Percentiles rank a stretch among this genome's conserved stretches.
phyloP scores from a whole-genome alignment of 352 stramenopile species.

The Phytopythium vexans region DNA sequence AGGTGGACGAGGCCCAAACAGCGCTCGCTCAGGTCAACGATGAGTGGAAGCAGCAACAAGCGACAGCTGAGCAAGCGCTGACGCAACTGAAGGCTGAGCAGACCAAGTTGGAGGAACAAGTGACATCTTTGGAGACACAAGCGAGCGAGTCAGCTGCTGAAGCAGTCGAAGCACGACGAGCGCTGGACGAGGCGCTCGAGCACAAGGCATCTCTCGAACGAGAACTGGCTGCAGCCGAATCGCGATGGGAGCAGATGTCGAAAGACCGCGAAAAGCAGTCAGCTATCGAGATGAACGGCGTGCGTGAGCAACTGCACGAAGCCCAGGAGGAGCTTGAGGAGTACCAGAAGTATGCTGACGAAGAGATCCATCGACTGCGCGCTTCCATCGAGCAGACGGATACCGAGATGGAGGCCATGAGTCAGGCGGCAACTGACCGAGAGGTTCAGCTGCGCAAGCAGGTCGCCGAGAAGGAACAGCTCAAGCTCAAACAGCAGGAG shows the following conservation, averaged over 20 bases:
- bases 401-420: constrained; percentile 20
- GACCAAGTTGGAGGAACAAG: constrained; percentile 13
- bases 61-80: constrained; percentile 18
- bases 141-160: constrained; percentile 12
- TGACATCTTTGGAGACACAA: constrained; percentile 15
- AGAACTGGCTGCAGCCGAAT: constrained; percentile 21
- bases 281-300: constrained; percentile 26
- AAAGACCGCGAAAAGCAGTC: constrained; percentile 26
- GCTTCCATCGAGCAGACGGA: constrained; percentile 33
- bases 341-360: constrained; percentile 47
- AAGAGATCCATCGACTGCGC: constrained; percentile 47
- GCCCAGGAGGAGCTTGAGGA: constrained; percentile 46
- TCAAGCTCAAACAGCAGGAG: constrained; percentile 21
- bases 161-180: constrained; percentile 13
- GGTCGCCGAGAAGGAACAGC: constrained; percentile 21
- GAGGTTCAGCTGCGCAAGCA: constrained; percentile 23
- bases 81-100: constrained; percentile 12
- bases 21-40: constrained; percentile 23
- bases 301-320: constrained; percentile 41
- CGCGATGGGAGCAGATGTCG: constrained; percentile 33
- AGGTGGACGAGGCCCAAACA: constrained; percentile 23
- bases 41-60: constrained; percentile 21
- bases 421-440: constrained; percentile 11
- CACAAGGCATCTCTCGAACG: constrained; percentile 29
- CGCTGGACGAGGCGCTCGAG: constrained; percentile 9